These are phyloP conservation scores for Phytophthora cactorum DNA, from an alignment of 352 stramenopile species.

Conservation along the genomic window DNA sequence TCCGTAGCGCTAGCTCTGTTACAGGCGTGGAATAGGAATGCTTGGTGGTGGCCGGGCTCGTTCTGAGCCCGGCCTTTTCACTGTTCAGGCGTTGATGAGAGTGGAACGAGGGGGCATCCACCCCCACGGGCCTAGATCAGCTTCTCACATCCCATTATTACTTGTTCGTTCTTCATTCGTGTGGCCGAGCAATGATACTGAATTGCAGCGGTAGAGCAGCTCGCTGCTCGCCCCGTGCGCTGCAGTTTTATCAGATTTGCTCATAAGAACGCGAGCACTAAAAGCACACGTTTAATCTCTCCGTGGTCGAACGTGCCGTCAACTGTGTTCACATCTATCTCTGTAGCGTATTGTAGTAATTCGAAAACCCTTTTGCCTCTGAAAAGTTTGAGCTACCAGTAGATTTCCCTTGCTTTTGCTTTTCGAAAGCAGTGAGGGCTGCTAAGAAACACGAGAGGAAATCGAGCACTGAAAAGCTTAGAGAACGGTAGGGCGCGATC, in stretches of 20 bases:
- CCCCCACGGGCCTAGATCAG: slow-evolving; percentile 72
- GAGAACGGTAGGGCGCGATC: too few relatives aligned
- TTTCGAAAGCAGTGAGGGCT: too few relatives aligned
- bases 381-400: too few relatives aligned
- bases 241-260: slow-evolving; percentile 87
- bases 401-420: too few relatives aligned
- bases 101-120: slow-evolving; percentile 55
- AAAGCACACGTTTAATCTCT: slow-evolving; percentile 87
- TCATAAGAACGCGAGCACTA: slow-evolving; percentile 83
- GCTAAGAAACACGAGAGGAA: too few relatives aligned
- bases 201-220: slow-evolving; percentile 63
- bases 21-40: slow-evolving; percentile 84
- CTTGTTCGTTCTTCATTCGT: background rate
- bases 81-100: slow-evolving; percentile 81
- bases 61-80: slow-evolving; percentile 70
- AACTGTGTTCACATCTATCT: slow-evolving; percentile 74
- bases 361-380: too few relatives aligned
- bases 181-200: slow-evolving; percentile 71
- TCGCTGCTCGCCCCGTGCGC: slow-evolving; percentile 43
- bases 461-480: too few relatives aligned
- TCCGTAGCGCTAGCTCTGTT: slow-evolving; percentile 82
- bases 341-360: too few relatives aligned
- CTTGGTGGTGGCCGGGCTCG: slow-evolving; percentile 62
- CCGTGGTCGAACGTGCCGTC: slow-evolving; percentile 85
- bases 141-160: slow-evolving; percentile 62